These are phyloP conservation scores for Suillus clintonianus DNA, from an alignment of 768 basidiomycete genomes.

Conservation along the genomic window DNA sequence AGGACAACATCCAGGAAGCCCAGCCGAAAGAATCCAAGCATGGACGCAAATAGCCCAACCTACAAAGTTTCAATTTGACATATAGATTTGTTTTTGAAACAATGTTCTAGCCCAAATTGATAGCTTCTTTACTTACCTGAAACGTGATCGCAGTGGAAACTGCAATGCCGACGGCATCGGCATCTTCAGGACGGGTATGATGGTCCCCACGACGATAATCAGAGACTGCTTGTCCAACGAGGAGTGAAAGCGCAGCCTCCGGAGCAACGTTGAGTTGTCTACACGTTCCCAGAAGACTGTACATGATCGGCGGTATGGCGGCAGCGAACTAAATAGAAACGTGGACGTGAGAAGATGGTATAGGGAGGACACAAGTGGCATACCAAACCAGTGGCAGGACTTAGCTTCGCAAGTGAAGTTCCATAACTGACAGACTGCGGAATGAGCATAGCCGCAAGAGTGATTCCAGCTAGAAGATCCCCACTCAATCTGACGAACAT, in stretches of 20 bases:
- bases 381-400: conserved; percentile 83
- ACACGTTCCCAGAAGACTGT: conserved; percentile 87
- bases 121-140: conserved; percentile 59
- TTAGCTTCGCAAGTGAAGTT: conserved; percentile 81
- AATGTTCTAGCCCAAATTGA: not conserved
- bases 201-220: conserved; percentile 58
- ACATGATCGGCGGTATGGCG: conserved; percentile 84
- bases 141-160: conserved; percentile 83
- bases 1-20: conserved; percentile 95
- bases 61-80: conserved; percentile 24
- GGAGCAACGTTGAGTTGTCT: conserved; percentile 82
- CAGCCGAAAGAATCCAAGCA: conserved; percentile 84
- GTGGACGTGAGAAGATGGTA: not conserved
- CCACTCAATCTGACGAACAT: conserved; percentile 48
- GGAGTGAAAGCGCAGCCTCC: conserved; percentile 84
- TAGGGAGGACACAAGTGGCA: conserved; percentile 25
- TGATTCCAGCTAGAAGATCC: conserved; percentile 83
- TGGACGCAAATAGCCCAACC: conserved; percentile 84
- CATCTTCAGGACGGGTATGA: conserved; percentile 42
- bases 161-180: conserved; percentile 57
- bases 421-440: conserved; percentile 93
- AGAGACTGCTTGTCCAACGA: conserved; percentile 84
- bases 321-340: conserved; percentile 64
- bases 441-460: conserved; percentile 82
- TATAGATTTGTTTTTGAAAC: not conserved